These are phyloP conservation scores for Microthlaspi erraticum DNA, from an alignment of 345 rosid species.

Conservation along the genomic window DNA sequence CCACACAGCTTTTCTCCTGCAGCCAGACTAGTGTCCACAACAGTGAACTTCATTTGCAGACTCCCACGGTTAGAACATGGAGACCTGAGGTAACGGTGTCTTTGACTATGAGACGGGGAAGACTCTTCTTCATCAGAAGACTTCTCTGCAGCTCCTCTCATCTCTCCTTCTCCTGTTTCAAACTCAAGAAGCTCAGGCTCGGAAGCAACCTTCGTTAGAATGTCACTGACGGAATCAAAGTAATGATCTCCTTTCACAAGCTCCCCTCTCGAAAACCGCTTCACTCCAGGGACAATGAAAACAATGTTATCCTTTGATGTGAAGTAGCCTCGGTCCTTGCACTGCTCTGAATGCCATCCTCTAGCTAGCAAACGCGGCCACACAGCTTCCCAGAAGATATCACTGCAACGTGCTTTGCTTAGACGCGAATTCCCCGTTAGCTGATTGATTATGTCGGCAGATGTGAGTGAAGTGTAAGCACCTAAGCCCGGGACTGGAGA, in stretches of 20 bases:
- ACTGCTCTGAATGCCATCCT: conserved; percentile 87
- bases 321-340: conserved; percentile 49
- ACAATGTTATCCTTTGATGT: conserved; percentile 58
- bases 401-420: conserved; percentile 75
- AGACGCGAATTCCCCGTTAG: conserved; percentile 63
- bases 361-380: conserved; percentile 83
- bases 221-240: conserved; percentile 75
- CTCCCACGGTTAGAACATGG: conserved; percentile 51
- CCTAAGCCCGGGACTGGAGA: conserved; percentile 31
- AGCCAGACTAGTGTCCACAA: conserved; percentile 65
- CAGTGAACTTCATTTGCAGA: conserved; percentile 54
- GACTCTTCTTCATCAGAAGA: conserved; percentile 48
- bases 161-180: conserved; percentile 52
- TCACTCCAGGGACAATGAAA: conserved; percentile 71
- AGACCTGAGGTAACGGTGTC: conserved; percentile 64
- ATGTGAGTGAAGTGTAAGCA: conserved; percentile 61
- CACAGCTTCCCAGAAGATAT: conserved; percentile 84
- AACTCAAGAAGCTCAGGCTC: conserved; percentile 72
- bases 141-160: conserved; percentile 40
- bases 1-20: conserved; percentile 54
- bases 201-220: conserved; percentile 65
- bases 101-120: conserved; percentile 38
- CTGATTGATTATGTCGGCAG: conserved; percentile 56
- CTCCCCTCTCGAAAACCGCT: conserved; percentile 66
- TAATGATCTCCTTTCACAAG: conserved; percentile 72